phyloP scores from a whole-genome alignment of 352 stramenopile genomes.

The Globisporangium solare region DNA sequence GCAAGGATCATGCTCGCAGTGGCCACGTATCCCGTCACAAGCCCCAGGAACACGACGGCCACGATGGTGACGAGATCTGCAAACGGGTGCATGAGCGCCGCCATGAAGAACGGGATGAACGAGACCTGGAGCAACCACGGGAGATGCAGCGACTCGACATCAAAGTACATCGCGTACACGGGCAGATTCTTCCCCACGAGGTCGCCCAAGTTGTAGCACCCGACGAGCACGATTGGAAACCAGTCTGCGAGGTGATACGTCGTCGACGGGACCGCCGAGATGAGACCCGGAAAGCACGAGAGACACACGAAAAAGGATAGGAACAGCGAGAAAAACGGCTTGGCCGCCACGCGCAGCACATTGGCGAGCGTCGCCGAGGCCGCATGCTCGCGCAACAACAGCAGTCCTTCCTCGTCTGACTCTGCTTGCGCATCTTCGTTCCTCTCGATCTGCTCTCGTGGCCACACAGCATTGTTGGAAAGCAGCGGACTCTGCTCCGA shows the following conservation, averaged over 20 bases:
- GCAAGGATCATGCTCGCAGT: constrained; percentile 74
- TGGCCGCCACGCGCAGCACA: constrained; percentile 56
- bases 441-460: constrained; percentile 17
- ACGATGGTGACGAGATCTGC: constrained; percentile 47
- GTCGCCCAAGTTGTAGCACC: constrained; percentile 72
- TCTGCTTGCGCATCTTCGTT: constrained; percentile 18
- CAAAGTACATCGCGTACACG: constrained; percentile 67
- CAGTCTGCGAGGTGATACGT: constrained; percentile 53
- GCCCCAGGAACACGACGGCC: constrained; percentile 46
- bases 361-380: constrained; percentile 42
- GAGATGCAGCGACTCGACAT: constrained; percentile 58
- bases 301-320: constrained; percentile 74
- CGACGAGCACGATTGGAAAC: constrained; percentile 75
- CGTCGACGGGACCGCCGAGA: constrained; percentile 60
- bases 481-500: constrained; percentile 46
- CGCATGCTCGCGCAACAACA: constrained; percentile 33
- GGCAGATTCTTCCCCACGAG: constrained; percentile 77
- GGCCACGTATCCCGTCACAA: constrained; percentile 76
- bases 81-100: constrained; percentile 46
- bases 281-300: constrained; percentile 77
- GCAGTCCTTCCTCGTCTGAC: constrained; percentile 28
- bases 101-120: constrained; percentile 72
- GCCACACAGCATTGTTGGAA: constrained; percentile 7
- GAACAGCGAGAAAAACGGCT: constrained; percentile 77
- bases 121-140: constrained; percentile 57